Evolutionary conservation across 2,329 filamentous ascomycete species (phyloP).

Genomic region (Neopestalotiopsis clavispora): DNA sequence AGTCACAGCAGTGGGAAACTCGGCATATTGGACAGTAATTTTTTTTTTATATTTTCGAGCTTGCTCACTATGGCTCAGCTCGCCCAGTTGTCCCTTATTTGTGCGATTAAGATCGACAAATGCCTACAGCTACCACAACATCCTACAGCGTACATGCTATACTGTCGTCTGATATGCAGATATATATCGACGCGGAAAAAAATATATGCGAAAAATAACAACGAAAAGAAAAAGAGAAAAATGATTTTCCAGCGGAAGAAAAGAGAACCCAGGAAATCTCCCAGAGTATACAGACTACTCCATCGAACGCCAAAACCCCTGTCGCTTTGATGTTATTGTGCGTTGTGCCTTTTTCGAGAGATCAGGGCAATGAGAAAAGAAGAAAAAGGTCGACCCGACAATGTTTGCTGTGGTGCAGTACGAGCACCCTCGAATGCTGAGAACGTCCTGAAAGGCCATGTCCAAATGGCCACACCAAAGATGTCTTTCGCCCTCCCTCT

Average conservation of each 20-base stretch:
- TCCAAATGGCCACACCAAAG: not conserved
- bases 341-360: conserved; percentile 1
- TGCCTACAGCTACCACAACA: not conserved
- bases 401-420: not conserved
- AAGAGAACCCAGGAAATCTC: not conserved
- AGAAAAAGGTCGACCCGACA: not conserved
- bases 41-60: not conserved
- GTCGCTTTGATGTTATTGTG: conserved; percentile 8
- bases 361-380: not conserved
- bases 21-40: not conserved
- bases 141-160: not conserved
- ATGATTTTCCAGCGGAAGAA: conserved; percentile 1
- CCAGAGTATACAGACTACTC: not conserved
- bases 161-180: conserved; percentile 8
- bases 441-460: not conserved
- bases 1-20: not conserved
- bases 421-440: not conserved
- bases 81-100: not conserved
- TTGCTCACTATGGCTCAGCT: conserved; percentile 1
- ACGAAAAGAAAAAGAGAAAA: conserved; percentile 4
- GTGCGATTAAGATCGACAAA: conserved; percentile 2
- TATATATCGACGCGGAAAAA: conserved; percentile 1
- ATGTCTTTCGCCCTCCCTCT: not conserved
- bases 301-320: conserved; percentile 11
- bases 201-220: not conserved